Evolutionary conservation across 2,329 filamentous ascomycete species (phyloP).

Genomic region (Aspergillus sp.): DNA sequence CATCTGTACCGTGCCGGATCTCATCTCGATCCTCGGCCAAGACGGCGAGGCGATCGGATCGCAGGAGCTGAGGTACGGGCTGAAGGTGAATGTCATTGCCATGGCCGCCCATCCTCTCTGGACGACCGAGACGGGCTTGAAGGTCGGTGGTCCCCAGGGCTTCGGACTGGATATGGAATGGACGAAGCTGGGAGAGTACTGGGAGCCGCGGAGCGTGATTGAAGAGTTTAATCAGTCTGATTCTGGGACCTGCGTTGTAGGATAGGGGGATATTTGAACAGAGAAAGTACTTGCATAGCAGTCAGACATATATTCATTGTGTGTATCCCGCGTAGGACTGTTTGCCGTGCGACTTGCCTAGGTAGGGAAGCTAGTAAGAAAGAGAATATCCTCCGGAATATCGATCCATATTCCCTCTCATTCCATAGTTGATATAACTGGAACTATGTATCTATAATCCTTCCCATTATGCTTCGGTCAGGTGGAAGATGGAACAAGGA

Average conservation of each 20-base stretch:
- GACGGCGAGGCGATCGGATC: constrained; percentile 53
- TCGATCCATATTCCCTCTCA: no score
- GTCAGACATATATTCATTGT: no score
- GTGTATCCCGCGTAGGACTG: no score
- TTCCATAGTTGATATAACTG: background rate
- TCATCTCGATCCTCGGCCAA: constrained; percentile 40
- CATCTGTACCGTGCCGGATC: constrained; percentile 33
- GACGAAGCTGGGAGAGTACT: background rate
- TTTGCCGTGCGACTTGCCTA: no score
- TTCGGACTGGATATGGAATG: constrained; percentile 27
- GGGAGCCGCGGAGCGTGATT: background rate
- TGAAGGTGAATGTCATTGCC: constrained; percentile 52
- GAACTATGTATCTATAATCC: background rate
- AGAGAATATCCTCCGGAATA: no score
- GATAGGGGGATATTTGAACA: background rate
- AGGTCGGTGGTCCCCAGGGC: constrained; percentile 41
- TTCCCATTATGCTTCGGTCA: background rate
- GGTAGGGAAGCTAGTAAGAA: no score
- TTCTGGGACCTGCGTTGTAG: background rate
- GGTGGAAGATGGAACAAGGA: background rate
- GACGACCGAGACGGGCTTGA: constrained; percentile 40
- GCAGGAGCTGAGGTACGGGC: constrained; percentile 52
- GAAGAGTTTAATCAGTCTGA: background rate
- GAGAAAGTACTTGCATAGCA: no score
- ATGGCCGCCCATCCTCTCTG: constrained; percentile 52